Evolutionary conservation across 192 early-diverging fungal species (phyloP), one percentile per base, ranked within the genome.

Genomic region (Backusella circina): DNA sequence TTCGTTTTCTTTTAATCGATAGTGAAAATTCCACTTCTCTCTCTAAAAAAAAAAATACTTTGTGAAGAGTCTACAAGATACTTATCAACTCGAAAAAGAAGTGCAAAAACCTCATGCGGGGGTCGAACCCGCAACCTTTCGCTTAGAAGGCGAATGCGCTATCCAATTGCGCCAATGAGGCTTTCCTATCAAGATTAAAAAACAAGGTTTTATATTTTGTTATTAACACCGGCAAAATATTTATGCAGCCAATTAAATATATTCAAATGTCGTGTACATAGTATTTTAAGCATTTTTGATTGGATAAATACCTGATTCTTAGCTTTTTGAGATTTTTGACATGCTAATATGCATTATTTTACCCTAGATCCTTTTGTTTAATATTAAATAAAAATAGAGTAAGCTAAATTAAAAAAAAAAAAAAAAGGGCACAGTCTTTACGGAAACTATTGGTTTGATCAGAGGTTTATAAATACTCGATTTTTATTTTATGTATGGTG

Each of bases 51-150:
- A 9, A 38, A 38, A 12, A 41, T 13, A 41, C 13, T 9, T 13
- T 41, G 12, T 41, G 2, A 2, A 41, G 2, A 13, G 1, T 12
- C 10, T 16, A 41, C 13, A 13, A 13, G 12, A 2, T 13, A 13
- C 13, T 13, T 13, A 41, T n/a, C 0, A 41, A 0, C 9, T 1
- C 13, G 9, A 9, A 41, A 41, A 41, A 41, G 13, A 13, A 10
- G 13, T 13, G 0, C 39, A 16, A 16, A 13, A 41, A 41, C 39
- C 39, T 41, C 39, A 41, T 41, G 39, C 39, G 39, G 89, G 89
- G 88, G 88, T 91, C 88, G 90, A 91, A 91, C 90, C 90, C 89
- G 90, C 90, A 91, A 88, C 90, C 90, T 91, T 90, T 84, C 88
- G 90, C 91, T 91, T 90, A 91, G 89, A 85, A 91, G 90, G 90